phyloP scores from a whole-genome alignment of 345 rosid genomes.

The Boechera stricta region DNA sequence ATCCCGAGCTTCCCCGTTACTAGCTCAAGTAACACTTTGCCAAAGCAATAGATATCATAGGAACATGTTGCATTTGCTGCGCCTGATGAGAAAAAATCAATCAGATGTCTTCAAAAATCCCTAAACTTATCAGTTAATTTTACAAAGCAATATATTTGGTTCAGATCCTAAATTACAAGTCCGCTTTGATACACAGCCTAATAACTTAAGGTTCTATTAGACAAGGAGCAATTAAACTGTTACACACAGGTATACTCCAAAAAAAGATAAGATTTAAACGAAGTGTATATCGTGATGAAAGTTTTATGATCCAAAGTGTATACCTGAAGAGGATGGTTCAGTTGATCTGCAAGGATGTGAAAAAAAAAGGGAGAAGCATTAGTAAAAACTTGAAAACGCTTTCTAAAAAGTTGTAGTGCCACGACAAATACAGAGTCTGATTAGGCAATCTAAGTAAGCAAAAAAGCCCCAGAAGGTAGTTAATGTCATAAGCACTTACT shows the following conservation, averaged over 20 bases:
- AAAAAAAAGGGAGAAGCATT: conserved; percentile 36
- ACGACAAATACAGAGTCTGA: conserved; percentile 2
- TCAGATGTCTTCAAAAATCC: conserved; percentile 2
- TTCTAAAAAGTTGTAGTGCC: not conserved
- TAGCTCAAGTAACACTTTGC: conserved; percentile 92
- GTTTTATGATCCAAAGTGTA: conserved; percentile 26
- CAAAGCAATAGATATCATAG: conserved; percentile 92
- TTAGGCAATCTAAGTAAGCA: conserved; percentile 3
- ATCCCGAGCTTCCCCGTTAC: conserved; percentile 96
- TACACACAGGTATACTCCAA: not conserved
- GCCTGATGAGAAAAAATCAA: conserved; percentile 50
- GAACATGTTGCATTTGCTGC: conserved; percentile 64
- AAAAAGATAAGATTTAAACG: not conserved
- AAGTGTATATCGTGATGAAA: not conserved
- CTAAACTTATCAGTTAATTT: not conserved
- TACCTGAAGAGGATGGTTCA: conserved; percentile 83
- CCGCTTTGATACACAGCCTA: not conserved
- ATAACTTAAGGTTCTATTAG: not conserved
- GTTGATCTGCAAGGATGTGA: conserved; percentile 66
- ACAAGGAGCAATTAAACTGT: not conserved
- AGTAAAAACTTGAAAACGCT: conserved; percentile 18
- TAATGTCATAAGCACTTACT: conserved; percentile 62
- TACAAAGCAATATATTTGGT: not conserved
- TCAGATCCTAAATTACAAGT: not conserved
- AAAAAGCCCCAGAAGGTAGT: not conserved